These are phyloP conservation scores for Panus rudis DNA, from an alignment of 768 basidiomycete species.

Conservation along the genomic window DNA sequence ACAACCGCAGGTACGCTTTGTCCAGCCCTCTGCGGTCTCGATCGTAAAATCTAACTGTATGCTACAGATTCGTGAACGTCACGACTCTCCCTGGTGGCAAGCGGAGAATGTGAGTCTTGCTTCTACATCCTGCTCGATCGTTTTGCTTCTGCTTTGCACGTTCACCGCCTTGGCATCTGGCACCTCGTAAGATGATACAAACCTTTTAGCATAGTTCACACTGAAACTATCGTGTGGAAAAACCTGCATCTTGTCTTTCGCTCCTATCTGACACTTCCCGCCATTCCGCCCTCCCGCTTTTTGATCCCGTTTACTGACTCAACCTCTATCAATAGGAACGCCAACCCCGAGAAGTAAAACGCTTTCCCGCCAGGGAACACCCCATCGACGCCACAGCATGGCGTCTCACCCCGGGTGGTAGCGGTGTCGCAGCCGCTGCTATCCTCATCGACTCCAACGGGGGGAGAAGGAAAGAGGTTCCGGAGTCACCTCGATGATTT, in stretches of 20 bases:
- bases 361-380: neutral
- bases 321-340: constrained; percentile 22
- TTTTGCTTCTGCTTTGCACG: constrained; percentile 5
- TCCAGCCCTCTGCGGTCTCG: neutral
- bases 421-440: too few relatives aligned
- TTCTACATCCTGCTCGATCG: constrained; percentile 1
- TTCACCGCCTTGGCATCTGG: constrained; percentile 4
- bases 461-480: too few relatives aligned
- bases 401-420: too few relatives aligned
- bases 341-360: constrained; percentile 33
- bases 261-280: constrained; percentile 85
- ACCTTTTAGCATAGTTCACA: constrained; percentile 90
- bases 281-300: constrained; percentile 10
- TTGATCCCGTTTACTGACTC: constrained; percentile 9
- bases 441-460: too few relatives aligned
- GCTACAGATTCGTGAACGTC: constrained; percentile 81
- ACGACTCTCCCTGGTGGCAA: constrained; percentile 88
- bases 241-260: constrained; percentile 93
- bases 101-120: constrained; percentile 82
- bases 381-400: constrained; percentile 16
- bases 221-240: constrained; percentile 85
- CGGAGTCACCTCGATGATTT: too few relatives aligned
- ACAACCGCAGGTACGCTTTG: constrained; percentile 78
- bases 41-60: constrained; percentile 8
- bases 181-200: constrained; percentile 46